Evolutionary conservation across 202 grass and related monocot genomes (phyloP), one percentile per base, ranked within the genome.

Genomic region (Digitaria exilis): DNA sequence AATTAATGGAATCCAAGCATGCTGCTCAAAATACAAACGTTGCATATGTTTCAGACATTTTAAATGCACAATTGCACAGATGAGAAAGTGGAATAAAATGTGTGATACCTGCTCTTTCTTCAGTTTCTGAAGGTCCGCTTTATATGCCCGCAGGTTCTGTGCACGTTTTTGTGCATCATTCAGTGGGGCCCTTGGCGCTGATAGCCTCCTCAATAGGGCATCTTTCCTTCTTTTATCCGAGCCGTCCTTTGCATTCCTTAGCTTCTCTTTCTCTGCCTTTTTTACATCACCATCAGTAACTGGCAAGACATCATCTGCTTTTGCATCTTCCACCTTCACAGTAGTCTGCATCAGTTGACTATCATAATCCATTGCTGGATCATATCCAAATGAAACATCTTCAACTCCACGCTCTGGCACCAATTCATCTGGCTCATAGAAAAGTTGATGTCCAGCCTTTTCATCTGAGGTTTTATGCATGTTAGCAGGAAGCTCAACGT

Each of bases 91-190:
- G 52, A 7, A 56, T 43, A 42, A 57, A 79, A 76, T 85, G 75
- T n/a, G 54, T 29, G 48, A 25, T 73, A 96, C 96, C 93, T 87
- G 80, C 75, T 99, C 91, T 79, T 94, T 99, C 83, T 99, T 99
- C 75, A 90, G 69, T 89, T 99, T 99, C 45, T 92, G 91, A 79
- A 99, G 93, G 79, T 94, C 89, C 16, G 93, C 91, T 88, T 99
- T 99, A 54, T 92, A 99, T 26, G 87, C 84, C 46, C 96, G 89
- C 81, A 99, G 32, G 32, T 96, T 92, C 59, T 99, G 92, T 46
- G 96, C 96, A 46, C 96, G 91, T 80, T 99, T 99, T 80, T 99
- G 93, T 39, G 96, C 96, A 81, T 99, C 96, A 77, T 90, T 87
- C 15, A 80, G 61, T 76, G 80, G 91, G 28, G 82, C 44, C 79